Conservation (phyloP, 805 yeast genomes). For the Candida maris region DNA sequence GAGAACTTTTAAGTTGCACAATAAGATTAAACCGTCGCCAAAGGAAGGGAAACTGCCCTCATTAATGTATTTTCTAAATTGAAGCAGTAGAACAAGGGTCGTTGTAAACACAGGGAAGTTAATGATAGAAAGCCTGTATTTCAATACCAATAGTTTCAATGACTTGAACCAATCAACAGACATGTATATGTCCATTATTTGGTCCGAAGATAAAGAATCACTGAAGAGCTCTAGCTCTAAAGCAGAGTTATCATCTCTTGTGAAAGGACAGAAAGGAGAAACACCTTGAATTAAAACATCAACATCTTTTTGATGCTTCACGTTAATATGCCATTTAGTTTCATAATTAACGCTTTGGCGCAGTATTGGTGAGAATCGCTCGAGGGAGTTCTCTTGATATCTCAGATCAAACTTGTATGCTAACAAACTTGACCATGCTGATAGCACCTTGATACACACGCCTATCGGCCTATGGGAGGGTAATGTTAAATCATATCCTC, state of each 20-base stretch:
- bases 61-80: conserved; percentile 43
- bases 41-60: conserved; percentile 41
- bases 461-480: conserved; percentile 43
- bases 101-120: conserved; percentile 65
- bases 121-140: conserved; percentile 74
- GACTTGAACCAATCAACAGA: conserved; percentile 56
- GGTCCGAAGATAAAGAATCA: conserved; percentile 33
- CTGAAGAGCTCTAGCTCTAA: conserved; percentile 48
- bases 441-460: conserved; percentile 46
- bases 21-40: conserved; percentile 40
- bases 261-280: conserved; percentile 49
- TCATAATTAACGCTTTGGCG: conserved; percentile 69
- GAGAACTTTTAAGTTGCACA: conserved; percentile 33
- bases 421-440: conserved; percentile 59
- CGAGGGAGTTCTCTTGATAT: conserved; percentile 24
- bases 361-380: conserved; percentile 55
- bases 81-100: conserved; percentile 49
- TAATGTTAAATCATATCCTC: conserved; percentile 38
- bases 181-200: conserved; percentile 37
- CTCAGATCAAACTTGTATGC: conserved; percentile 41
- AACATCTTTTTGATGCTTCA: conserved; percentile 38
- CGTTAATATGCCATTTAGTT: conserved; percentile 71
- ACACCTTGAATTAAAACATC: conserved; percentile 53
- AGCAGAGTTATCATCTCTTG: conserved; percentile 18
- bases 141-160: conserved; percentile 62